These are phyloP conservation scores for Nematocida ironsii DNA, from an alignment of 371 early-diverging fungal species.

Conservation along the genomic window DNA sequence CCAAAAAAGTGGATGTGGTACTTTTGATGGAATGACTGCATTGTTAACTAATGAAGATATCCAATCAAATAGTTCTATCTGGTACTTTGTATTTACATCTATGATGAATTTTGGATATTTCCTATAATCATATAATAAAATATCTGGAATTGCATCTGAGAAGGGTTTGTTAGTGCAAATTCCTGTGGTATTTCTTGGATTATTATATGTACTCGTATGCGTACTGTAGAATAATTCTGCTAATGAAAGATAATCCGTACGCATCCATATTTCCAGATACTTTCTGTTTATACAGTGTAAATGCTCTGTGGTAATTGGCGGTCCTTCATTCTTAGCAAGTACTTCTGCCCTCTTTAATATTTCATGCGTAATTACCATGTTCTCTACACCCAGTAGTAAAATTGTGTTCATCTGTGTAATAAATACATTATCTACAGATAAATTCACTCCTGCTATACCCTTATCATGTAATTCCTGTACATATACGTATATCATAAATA, in stretches of 20 bases:
- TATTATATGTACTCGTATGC: background rate
- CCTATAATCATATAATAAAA: background rate
- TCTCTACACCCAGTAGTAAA: background rate
- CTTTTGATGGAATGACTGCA: background rate
- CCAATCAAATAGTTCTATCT: constrained; percentile 44
- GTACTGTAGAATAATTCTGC: background rate
- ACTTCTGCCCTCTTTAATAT: background rate
- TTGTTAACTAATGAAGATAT: constrained; percentile 38
- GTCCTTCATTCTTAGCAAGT: background rate
- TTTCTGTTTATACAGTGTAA: background rate
- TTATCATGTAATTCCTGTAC: background rate
- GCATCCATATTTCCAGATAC: background rate
- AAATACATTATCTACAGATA: background rate
- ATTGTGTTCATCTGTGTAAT: background rate
- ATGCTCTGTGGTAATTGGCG: background rate
- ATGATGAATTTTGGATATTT: background rate
- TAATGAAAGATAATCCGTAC: background rate
- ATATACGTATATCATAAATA: background rate
- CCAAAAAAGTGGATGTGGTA: constrained; percentile 66
- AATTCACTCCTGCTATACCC: background rate
- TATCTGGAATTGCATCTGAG: background rate
- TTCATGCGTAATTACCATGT: background rate
- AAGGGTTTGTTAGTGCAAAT: background rate
- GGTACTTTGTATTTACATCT: background rate
- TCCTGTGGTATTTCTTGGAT: background rate